Conservation (phyloP, 176 grass and related monocot genomes). For the Rhynchospora pubera region DNA sequence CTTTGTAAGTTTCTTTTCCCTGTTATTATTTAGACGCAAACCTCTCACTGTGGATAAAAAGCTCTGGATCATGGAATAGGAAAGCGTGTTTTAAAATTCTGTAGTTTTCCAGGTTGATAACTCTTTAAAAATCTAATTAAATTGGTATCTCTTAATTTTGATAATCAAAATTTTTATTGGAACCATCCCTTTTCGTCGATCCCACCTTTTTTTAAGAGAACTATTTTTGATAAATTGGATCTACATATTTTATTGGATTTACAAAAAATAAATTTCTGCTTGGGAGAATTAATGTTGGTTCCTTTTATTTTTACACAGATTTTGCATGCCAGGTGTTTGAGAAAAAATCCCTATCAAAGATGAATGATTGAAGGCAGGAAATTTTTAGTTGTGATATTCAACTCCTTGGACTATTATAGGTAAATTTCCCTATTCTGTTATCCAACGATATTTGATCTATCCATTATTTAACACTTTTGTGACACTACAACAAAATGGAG, state of each 20-base stretch:
- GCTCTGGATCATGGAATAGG: too few relatives aligned
- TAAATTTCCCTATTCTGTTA: background rate
- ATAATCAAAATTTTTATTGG: background rate
- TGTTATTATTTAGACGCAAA: too few relatives aligned
- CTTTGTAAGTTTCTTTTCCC: too few relatives aligned
- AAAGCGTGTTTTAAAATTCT: too few relatives aligned
- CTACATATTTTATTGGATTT: background rate
- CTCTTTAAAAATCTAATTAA: background rate
- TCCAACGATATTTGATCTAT: too few relatives aligned
- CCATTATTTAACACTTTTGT: too few relatives aligned
- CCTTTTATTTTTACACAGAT: background rate
- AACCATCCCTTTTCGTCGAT: background rate
- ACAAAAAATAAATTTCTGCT: background rate
- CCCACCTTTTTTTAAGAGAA: background rate
- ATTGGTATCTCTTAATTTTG: background rate
- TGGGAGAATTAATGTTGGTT: background rate
- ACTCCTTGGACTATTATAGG: background rate
- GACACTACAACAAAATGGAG: too few relatives aligned
- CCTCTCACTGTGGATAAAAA: too few relatives aligned
- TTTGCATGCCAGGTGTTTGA: background rate
- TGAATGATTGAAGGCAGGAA: background rate
- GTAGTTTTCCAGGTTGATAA: background rate
- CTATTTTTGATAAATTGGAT: too few relatives aligned
- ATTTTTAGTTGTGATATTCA: background rate
- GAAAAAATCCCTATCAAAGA: background rate